Percentiles rank a stretch among this genome's conserved stretches.
Conservation (phyloP, 768 basidiomycete species). For the Boletus huronensis region DNA sequence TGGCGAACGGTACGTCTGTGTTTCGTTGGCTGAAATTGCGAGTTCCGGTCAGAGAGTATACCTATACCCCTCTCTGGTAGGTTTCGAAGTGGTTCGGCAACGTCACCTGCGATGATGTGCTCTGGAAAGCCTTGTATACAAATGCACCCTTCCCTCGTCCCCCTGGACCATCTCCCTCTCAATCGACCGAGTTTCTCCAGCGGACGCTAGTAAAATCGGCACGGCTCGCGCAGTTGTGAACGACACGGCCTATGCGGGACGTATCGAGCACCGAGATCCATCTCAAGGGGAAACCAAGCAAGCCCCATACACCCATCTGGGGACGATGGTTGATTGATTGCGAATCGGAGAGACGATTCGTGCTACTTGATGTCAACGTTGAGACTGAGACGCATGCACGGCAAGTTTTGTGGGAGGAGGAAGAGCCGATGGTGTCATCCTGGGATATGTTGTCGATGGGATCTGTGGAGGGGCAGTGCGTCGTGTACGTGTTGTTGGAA, state of each 20-base stretch:
- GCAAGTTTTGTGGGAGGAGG: background rate
- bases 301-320: background rate
- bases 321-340: constrained; percentile 2
- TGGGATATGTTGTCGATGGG: background rate
- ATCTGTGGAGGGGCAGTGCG: background rate
- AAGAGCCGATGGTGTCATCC: too few relatives aligned
- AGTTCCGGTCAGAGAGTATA: background rate
- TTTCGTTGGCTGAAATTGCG: background rate
- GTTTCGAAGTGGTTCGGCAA: constrained; percentile 1
- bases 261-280: background rate
- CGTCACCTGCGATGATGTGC: background rate
- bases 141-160: background rate
- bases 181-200: background rate
- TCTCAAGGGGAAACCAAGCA: background rate
- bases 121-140: constrained; percentile 3
- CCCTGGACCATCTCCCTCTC: background rate
- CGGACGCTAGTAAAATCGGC: background rate
- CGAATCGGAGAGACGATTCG: background rate
- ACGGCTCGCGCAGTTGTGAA: constrained; percentile 1
- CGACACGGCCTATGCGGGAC: background rate
- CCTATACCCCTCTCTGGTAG: background rate
- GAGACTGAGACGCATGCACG: background rate
- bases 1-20: background rate
- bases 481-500: background rate
- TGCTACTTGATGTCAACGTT: background rate